Base-by-base conservation (phyloP, 2,329 filamentous ascomycete species). In the Fusarium coffeatum region DNA sequence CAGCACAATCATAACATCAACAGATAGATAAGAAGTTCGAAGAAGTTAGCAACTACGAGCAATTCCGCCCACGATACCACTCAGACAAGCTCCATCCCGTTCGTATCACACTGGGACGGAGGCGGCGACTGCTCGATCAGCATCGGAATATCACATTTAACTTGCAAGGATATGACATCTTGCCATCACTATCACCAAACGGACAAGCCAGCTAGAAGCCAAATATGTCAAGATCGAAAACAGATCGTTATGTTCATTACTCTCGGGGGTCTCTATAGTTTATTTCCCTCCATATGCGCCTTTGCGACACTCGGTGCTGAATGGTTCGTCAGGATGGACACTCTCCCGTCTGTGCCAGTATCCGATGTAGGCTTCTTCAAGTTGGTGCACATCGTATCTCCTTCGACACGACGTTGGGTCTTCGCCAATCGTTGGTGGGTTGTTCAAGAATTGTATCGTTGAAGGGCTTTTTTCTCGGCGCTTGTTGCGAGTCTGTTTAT, bases 211-310 rank as follows among this genome's bases (percentile, higher is more conserved):
- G 15, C 12, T 45, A 20, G 7, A 20, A n/a, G 37, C 28, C 25
- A 6, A 18, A 23, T 8, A 18, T 13, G 18, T 25, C 13, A 63
- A 16, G 15, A 20, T 37, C 16, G 46, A 55, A 59, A 53, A 51
- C 28, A 41, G 43, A 49, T 61, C 20, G 46, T 69, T 30, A 54
- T 61, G 34, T 46, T 59, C 50, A 68, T 69, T 69, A 37, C 22
- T 69, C 25, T 69, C 40, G 27, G 54, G 43, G 27, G 18, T 37
- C 51, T 65, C 25, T 55, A 46, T 11, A 23, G 1, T 32, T 50
- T 20, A 34, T 55, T 51, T 56, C 49, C 42, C 37, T 40, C 30
- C 20, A 13, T 50, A 54, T 62, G 64, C 47, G 25, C 27, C 20
- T 41, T 48, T 56, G 32, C 27, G 46, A 37, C 20, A 27, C 42